Percentiles rank a stretch among this genome's conserved stretches.
phyloP scores from a whole-genome alignment of 495 filamentous ascomycete genomes.

The Penicillium flavigenum region DNA sequence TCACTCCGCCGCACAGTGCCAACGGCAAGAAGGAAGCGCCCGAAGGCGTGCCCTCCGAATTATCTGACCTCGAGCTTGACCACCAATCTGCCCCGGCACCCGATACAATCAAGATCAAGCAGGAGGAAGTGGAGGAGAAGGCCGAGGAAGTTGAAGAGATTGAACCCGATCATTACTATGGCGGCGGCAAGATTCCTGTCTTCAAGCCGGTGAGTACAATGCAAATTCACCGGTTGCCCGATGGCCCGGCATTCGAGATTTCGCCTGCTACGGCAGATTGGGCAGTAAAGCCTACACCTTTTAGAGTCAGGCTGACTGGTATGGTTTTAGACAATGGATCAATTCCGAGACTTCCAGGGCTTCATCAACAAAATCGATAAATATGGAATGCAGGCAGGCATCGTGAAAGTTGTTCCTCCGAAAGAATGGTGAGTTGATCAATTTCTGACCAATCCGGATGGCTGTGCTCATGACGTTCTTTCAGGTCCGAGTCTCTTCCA shows the following conservation, averaged over 20 bases:
- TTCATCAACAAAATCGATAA: conserved; percentile 87
- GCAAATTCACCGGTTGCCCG: not conserved
- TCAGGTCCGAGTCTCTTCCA: conserved; percentile 69
- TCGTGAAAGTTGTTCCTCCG: conserved; percentile 92
- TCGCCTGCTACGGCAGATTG: not conserved
- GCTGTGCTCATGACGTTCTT: conserved; percentile 15
- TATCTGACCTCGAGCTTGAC: conserved; percentile 50
- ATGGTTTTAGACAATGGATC: conserved; percentile 68
- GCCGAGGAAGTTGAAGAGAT: conserved; percentile 55
- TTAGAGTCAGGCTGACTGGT: conserved; percentile 19
- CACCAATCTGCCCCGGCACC: conserved; percentile 27
- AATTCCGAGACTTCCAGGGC: conserved; percentile 86
- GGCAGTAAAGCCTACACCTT: not conserved
- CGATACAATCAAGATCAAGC: conserved; percentile 26
- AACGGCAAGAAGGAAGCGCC: conserved; percentile 46
- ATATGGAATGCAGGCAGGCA: conserved; percentile 96
- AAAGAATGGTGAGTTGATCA: conserved; percentile 74
- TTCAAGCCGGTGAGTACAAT: conserved; percentile 75
- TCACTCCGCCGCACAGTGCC: conserved; percentile 48
- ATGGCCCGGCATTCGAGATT: not conserved
- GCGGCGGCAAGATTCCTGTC: conserved; percentile 81
- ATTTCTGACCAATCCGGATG: not conserved
- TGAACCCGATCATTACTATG: conserved; percentile 83
- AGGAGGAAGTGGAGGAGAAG: conserved; percentile 44
- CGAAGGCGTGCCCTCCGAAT: conserved; percentile 44